Evolutionary conservation across 2,329 filamentous ascomycete species (phyloP), one percentile per base, ranked within the genome.

Genomic region (Nothopassalora personata): DNA sequence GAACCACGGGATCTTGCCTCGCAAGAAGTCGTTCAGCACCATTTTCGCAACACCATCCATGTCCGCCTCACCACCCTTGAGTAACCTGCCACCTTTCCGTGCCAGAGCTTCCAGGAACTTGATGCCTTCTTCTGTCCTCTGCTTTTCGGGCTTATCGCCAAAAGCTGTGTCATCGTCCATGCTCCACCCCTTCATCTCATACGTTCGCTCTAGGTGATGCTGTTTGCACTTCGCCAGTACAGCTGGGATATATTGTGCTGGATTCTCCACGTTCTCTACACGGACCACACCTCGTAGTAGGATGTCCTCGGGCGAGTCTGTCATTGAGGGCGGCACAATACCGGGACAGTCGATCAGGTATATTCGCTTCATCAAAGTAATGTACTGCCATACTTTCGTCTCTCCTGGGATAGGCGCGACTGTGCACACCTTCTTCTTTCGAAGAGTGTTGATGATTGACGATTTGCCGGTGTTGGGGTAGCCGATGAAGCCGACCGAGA

Each of bases 341-440:
- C 94, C 94, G 43, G 94, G 94, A 70, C 93, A 97, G 70, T 99
- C 94, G 68, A 99, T 97, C 56, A 99, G 83, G 75, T 93, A 92
- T 54, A 96, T 96, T 56, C 91, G 83, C 78, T 92, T 95, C 89
- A 96, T 96, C 60, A 97, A 76, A 2, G 91, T 96, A 66, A 97
- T 91, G 71, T 97, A 97, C 73, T 97, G 93, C 93, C 94, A 97
- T 31, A 97, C 89, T 76, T 97, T 97, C 34, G 93, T 97, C 79
- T 97, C 92, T 13, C 92, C 94, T 6, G 94, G 93, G 62, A 97
- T 96, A 5, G 93, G 94, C 6, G 94, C 94, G 3, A 96, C 91
- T 15, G 83, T 94, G 77, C 92, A 92, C 45, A 97, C 92, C 73
- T 94, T 92, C 80, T 97, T 97, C 74, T 91, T 93, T 49, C 91